Conservation (phyloP, 192 early-diverging fungal species). For the Backusella psychrophila region DNA sequence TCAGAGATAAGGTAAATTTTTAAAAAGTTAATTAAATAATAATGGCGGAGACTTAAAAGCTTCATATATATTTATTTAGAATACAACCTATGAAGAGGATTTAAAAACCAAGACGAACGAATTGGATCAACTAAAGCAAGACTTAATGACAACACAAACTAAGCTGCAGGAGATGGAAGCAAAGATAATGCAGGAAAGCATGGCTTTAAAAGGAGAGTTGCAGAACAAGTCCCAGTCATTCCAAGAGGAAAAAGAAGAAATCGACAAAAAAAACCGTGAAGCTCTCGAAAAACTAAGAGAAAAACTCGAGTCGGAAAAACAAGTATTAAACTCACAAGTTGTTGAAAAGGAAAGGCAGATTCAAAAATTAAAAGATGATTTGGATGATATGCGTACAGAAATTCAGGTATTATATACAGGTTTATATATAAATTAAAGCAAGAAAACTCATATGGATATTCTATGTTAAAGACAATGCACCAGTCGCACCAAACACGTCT, state of each 20-base stretch:
- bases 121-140: slow-evolving; percentile 1
- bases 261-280: slow-evolving; percentile 10
- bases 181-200: slow-evolving; percentile 5
- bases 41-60: background rate
- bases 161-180: background rate
- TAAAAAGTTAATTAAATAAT: slow-evolving; percentile 1
- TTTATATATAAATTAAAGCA: background rate
- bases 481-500: slow-evolving; percentile 25
- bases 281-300: slow-evolving; percentile 23
- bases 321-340: background rate
- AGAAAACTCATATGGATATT: background rate
- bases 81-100: slow-evolving; percentile 4
- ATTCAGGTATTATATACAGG: slow-evolving; percentile 8
- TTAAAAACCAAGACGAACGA: background rate
- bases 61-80: background rate
- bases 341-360: slow-evolving; percentile 2
- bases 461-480: slow-evolving; percentile 19
- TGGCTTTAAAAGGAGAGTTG: slow-evolving; percentile 1
- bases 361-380: slow-evolving; percentile 9
- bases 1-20: background rate
- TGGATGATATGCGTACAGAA: slow-evolving; percentile 13
- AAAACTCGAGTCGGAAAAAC: slow-evolving; percentile 18
- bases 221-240: slow-evolving; percentile 2
- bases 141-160: background rate
- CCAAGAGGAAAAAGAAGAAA: slow-evolving; percentile 20